A percentile compares a stretch with the other conserved stretches of the same genome.
Conservation (phyloP, 2,329 filamentous ascomycete genomes). For the Diplodia sapinea region DNA sequence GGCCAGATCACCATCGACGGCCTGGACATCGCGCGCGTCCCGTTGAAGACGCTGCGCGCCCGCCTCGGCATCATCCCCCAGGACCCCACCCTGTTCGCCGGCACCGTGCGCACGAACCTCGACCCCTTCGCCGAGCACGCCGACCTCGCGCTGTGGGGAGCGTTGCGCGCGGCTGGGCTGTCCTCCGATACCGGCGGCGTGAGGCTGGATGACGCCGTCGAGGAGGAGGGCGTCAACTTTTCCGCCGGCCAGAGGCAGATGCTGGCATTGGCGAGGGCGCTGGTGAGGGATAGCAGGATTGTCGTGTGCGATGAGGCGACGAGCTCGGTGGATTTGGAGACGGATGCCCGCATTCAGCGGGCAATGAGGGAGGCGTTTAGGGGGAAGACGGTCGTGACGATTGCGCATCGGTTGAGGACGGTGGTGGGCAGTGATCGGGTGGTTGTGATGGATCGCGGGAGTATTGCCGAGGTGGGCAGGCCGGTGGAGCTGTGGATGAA, state of each 20-base stretch:
- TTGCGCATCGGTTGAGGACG: slow-evolving; percentile 88
- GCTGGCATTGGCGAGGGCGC: slow-evolving; percentile 89
- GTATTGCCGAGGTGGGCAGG: slow-evolving; percentile 83
- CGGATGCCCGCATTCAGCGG: slow-evolving; percentile 90
- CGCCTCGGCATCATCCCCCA: slow-evolving; percentile 83
- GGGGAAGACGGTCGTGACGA: slow-evolving; percentile 87
- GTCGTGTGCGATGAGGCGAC: slow-evolving; percentile 98
- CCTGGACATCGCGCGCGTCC: slow-evolving; percentile 69
- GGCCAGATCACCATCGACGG: slow-evolving; percentile 58
- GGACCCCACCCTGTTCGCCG: slow-evolving; percentile 81
- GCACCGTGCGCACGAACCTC: slow-evolving; percentile 78
- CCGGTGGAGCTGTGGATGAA: slow-evolving; percentile 72
- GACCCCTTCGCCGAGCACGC: slow-evolving; percentile 81
- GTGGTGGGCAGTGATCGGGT: slow-evolving; percentile 95
- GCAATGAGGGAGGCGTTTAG: slow-evolving; percentile 86
- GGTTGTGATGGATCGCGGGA: slow-evolving; percentile 91
- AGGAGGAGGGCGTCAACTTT: slow-evolving; percentile 96
- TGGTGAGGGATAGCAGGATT: slow-evolving; percentile 86
- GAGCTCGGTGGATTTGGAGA: slow-evolving; percentile 91
- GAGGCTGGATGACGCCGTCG: slow-evolving; percentile 81
- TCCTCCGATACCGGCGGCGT: slow-evolving; percentile 65
- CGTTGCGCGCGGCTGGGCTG: slow-evolving; percentile 57
- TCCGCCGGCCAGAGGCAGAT: slow-evolving; percentile 93
- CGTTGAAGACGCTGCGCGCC: slow-evolving; percentile 75
- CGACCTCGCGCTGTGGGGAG: slow-evolving; percentile 78